Evolutionary conservation across 495 filamentous ascomycete genomes (phyloP).

Genomic region (Neurospora tetrasperma): DNA sequence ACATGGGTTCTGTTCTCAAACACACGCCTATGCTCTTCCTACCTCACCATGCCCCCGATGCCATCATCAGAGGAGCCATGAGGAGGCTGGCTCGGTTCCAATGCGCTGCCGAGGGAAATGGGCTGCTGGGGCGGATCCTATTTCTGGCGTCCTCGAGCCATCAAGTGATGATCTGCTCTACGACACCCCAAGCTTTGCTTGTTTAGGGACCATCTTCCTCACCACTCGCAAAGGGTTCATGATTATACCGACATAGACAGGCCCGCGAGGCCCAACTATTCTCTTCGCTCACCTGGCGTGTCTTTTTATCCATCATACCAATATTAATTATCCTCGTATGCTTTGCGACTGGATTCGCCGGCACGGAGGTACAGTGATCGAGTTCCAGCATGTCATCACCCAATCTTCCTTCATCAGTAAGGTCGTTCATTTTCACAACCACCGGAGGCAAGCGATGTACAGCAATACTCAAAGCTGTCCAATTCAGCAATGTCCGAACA

Average conservation of each 20-base stretch:
- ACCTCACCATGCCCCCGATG: not conserved
- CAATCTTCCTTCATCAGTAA: slow-evolving; percentile 28
- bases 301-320: not conserved
- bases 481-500: slow-evolving; percentile 7
- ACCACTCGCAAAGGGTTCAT: slow-evolving; percentile 17
- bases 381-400: slow-evolving; percentile 22
- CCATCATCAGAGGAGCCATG: not conserved
- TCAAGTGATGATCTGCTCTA: not conserved
- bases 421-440: slow-evolving; percentile 25
- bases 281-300: not conserved
- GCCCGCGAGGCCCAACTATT: slow-evolving; percentile 26
- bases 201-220: not conserved
- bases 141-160: not conserved
- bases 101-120: not conserved
- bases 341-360: slow-evolving; percentile 36
- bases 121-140: not conserved
- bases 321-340: slow-evolving; percentile 3
- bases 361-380: slow-evolving; percentile 3
- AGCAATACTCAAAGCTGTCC: slow-evolving; percentile 29
- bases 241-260: slow-evolving; percentile 29
- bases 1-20: not conserved
- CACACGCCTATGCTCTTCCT: not conserved
- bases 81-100: not conserved
- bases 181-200: not conserved
- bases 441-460: slow-evolving; percentile 39